Evolutionary conservation across 306 rosid genomes (phyloP).

Genomic region (Vigna unguiculata): DNA sequence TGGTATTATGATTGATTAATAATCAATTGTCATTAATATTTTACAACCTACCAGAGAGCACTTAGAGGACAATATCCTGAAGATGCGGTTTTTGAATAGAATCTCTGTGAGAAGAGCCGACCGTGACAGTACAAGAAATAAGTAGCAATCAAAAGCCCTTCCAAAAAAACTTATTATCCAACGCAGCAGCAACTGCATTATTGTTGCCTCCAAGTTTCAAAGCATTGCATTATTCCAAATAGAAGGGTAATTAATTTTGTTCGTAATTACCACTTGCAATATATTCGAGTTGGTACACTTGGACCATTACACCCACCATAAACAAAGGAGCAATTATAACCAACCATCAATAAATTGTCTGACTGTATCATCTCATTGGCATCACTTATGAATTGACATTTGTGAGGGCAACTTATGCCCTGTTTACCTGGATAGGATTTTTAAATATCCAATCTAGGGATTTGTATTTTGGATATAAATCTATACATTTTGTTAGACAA

Average conservation of each 20-base stretch:
- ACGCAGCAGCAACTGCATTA: conserved; percentile 29
- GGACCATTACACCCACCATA: conserved; percentile 16
- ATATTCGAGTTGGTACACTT: conserved; percentile 39
- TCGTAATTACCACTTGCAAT: conserved; percentile 18
- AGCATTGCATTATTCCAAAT: background rate
- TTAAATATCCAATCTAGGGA: no score
- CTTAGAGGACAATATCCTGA: background rate
- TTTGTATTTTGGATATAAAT: no score
- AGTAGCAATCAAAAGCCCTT: background rate
- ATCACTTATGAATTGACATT: background rate
- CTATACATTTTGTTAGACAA: no score
- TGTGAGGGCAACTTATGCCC: conserved; percentile 2
- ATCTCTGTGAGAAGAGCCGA: background rate
- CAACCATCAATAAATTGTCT: conserved; percentile 22
- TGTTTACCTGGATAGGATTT: background rate
- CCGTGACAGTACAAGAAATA: background rate
- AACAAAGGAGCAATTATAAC: conserved; percentile 13
- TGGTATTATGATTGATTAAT: conserved; percentile 5
- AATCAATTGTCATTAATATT: conserved; percentile 30
- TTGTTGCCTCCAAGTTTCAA: conserved; percentile 9
- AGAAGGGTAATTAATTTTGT: conserved; percentile 10
- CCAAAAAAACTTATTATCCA: conserved; percentile 20
- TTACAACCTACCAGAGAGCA: conserved; percentile 23
- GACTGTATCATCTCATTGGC: background rate
- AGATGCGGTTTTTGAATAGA: conserved; percentile 5